Evolutionary conservation across 1,284 basidiomycete species (phyloP).

Genomic region (Cutaneotrichosporon dermatis): DNA sequence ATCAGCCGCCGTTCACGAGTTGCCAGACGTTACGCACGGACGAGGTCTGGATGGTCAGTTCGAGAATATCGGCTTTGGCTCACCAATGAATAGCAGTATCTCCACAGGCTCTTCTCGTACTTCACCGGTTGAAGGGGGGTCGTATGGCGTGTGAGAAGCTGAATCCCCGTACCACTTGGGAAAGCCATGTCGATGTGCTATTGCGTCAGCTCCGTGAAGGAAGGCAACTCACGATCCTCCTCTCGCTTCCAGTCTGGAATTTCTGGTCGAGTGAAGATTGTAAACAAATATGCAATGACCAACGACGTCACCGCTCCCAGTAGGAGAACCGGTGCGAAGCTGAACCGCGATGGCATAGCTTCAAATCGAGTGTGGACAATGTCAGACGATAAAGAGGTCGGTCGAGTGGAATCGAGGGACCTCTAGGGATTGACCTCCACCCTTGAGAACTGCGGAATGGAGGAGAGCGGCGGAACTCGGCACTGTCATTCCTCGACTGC

Average conservation of each 20-base stretch:
- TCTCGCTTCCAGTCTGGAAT: conserved; percentile 7
- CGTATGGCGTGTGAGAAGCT: not conserved
- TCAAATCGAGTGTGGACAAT: not conserved
- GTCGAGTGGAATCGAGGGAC: not conserved
- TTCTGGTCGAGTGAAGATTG: not conserved
- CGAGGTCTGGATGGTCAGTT: not conserved
- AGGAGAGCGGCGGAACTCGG: not conserved
- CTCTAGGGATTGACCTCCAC: not conserved
- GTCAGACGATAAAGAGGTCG: too few relatives aligned
- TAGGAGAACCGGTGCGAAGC: not conserved
- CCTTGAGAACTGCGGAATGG: not conserved
- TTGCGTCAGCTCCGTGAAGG: not conserved
- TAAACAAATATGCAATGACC: not conserved
- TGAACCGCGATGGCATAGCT: not conserved
- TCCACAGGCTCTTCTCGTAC: not conserved
- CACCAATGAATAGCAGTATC: conserved; percentile 7
- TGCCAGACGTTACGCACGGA: not conserved
- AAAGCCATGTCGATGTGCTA: conserved; percentile 6
- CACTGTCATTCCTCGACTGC: too few relatives aligned
- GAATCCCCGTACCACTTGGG: conserved; percentile 4
- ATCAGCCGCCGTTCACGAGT: too few relatives aligned
- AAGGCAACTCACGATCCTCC: conserved; percentile 1
- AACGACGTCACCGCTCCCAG: not conserved
- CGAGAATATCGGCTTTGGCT: not conserved
- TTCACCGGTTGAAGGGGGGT: not conserved